Evolutionary conservation across 371 early-diverging fungal genomes (phyloP).

Genomic region (Parasitella parasitica): DNA sequence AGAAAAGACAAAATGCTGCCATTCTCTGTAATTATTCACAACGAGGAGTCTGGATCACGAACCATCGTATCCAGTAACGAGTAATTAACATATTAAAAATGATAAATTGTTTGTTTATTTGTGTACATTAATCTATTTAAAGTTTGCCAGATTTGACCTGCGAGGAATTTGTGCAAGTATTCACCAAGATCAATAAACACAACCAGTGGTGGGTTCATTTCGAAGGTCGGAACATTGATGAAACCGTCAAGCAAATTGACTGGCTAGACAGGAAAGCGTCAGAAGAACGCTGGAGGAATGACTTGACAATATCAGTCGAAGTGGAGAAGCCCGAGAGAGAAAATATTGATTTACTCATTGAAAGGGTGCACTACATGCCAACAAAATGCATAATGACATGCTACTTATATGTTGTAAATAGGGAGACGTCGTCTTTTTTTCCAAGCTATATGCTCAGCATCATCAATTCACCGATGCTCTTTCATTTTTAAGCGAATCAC

Average conservation of each 20-base stretch:
- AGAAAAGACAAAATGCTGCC: slow-evolving; percentile 32
- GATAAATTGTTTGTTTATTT: slow-evolving; percentile 5
- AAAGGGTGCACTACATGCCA: slow-evolving; percentile 34
- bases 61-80: slow-evolving; percentile 66
- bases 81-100: slow-evolving; percentile 11
- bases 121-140: background rate
- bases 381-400: background rate
- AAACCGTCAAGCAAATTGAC: slow-evolving; percentile 57
- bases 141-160: slow-evolving; percentile 44
- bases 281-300: slow-evolving; percentile 38
- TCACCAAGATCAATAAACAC: slow-evolving; percentile 18
- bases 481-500: slow-evolving; percentile 10
- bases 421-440: slow-evolving; percentile 72
- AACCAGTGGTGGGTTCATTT: slow-evolving; percentile 62
- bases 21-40: slow-evolving; percentile 65
- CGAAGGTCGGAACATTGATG: slow-evolving; percentile 60
- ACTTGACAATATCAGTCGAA: slow-evolving; percentile 64
- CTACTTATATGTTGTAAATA: slow-evolving; percentile 4
- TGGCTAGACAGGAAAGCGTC: slow-evolving; percentile 45
- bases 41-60: slow-evolving; percentile 46
- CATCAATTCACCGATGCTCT: slow-evolving; percentile 43
- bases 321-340: slow-evolving; percentile 66
- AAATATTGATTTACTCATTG: slow-evolving; percentile 51
- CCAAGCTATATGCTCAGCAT: slow-evolving; percentile 63
- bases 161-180: slow-evolving; percentile 43